phyloP scores from a whole-genome alignment of 2,329 filamentous ascomycete genomes.

The Didymella segeticola region DNA sequence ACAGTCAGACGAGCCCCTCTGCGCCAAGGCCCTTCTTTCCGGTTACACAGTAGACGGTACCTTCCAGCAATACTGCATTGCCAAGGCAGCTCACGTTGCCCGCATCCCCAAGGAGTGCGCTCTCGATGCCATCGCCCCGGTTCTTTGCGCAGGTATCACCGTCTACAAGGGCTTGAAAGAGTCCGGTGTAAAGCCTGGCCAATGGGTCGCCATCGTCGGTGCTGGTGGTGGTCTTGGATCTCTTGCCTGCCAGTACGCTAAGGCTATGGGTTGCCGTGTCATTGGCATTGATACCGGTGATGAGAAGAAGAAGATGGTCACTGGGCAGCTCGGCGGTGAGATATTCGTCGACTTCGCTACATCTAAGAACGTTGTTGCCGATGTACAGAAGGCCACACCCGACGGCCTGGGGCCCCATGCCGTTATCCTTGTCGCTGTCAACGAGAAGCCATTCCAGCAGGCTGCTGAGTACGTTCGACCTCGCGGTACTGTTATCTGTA shows the following conservation, averaged over 20 bases:
- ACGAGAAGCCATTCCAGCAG: conserved; percentile 91
- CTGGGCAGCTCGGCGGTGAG: conserved; percentile 70
- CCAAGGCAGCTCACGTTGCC: conserved; percentile 84
- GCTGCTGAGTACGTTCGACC: conserved; percentile 86
- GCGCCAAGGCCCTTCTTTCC: conserved; percentile 74
- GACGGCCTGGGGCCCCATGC: conserved; percentile 87
- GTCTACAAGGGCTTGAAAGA: conserved; percentile 94
- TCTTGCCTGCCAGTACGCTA: conserved; percentile 84
- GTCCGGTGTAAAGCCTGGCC: conserved; percentile 74
- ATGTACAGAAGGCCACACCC: conserved; percentile 80
- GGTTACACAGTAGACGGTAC: conserved; percentile 93
- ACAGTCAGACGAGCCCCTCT: conserved; percentile 81
- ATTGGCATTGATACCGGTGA: conserved; percentile 85
- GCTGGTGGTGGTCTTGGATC: conserved; percentile 83
- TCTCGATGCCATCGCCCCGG: conserved; percentile 78
- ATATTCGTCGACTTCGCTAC: conserved; percentile 81
- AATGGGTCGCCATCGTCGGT: conserved; percentile 83
- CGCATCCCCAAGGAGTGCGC: conserved; percentile 78
- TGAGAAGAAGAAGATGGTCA: conserved; percentile 77
- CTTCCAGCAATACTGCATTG: conserved; percentile 92
- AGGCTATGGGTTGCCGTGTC: conserved; percentile 82
- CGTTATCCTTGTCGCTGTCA: conserved; percentile 83
- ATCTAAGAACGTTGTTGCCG: conserved; percentile 78
- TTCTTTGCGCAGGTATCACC: conserved; percentile 85
- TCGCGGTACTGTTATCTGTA: conserved; percentile 82